Percentiles rank a stretch among this genome's conserved stretches.
Conservation (phyloP, 306 rosid species). For the Fragaria ananassa region DNA sequence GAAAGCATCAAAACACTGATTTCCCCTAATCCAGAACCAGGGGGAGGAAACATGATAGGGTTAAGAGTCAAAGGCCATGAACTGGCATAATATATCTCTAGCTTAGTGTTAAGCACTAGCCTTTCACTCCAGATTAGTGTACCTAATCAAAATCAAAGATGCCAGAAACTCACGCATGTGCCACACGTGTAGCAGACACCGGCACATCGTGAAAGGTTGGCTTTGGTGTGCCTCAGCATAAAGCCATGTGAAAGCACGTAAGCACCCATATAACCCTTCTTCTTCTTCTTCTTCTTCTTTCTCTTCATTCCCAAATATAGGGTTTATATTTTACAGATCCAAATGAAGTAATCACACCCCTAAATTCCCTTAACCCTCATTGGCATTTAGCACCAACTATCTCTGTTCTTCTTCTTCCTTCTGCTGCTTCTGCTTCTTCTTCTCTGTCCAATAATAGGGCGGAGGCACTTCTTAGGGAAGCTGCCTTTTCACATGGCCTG, state of each 20-base stretch:
- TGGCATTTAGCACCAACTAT: not conserved
- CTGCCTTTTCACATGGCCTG: constrained; percentile 68
- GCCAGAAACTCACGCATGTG: constrained; percentile 42
- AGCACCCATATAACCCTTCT: constrained; percentile 24
- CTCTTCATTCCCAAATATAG: constrained; percentile 24
- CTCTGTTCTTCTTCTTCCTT: not conserved
- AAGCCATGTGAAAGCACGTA: constrained; percentile 56
- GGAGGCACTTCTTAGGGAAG: constrained; percentile 52
- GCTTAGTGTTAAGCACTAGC: not conserved
- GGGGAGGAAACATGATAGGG: not conserved
- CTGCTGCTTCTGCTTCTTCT: not conserved
- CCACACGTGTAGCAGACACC: constrained; percentile 58
- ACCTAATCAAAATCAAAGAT: constrained; percentile 7
- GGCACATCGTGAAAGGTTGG: constrained; percentile 40
- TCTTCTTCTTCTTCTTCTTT: not conserved
- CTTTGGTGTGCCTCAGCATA: constrained; percentile 41
- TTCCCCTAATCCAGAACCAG: not conserved
- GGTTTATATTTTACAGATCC: not conserved
- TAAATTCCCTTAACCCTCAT: not conserved
- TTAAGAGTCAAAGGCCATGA: not conserved
- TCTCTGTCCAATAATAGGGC: constrained; percentile 46
- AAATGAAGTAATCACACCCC: not conserved
- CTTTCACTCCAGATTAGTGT: not conserved
- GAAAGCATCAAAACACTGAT: not conserved
- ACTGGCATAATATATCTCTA: not conserved